phyloP scores from a whole-genome alignment of 202 grass and related monocot species.

The Eragrostis tef region DNA sequence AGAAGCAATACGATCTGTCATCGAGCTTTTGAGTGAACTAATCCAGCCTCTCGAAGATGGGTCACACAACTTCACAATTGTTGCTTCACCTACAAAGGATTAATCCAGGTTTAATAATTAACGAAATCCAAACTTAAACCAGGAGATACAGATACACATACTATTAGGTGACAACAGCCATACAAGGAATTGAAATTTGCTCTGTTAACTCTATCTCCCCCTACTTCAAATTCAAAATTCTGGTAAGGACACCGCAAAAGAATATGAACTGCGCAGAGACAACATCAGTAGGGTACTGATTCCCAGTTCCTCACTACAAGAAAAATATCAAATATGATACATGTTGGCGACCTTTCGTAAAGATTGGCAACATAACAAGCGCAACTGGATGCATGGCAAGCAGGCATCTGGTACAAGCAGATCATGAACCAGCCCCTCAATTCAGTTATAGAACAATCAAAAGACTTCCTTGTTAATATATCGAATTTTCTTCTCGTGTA shows the following conservation, averaged over 20 bases:
- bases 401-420: background rate
- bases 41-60: conserved; percentile 2
- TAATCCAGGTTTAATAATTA: background rate
- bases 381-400: conserved; percentile 2
- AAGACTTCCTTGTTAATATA: conserved; percentile 12
- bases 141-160: background rate
- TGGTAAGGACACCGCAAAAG: background rate
- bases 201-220: conserved; percentile 12
- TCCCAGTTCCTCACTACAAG: conserved; percentile 39
- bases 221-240: conserved; percentile 13
- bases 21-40: background rate
- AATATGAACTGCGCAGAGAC: background rate
- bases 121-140: background rate
- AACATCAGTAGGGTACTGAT: conserved; percentile 39
- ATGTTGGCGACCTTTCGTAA: conserved; percentile 2
- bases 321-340: conserved; percentile 6
- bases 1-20: conserved; percentile 45
- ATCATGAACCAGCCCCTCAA: background rate
- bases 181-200: background rate
- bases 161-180: background rate
- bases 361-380: conserved; percentile 23
- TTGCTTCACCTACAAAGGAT: conserved; percentile 40
- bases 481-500: conserved; percentile 9
- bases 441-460: background rate
- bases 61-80: background rate